These are phyloP conservation scores for Arachnomyces sp. DNA, from an alignment of 2,329 filamentous ascomycete genomes.

Conservation along the genomic window DNA sequence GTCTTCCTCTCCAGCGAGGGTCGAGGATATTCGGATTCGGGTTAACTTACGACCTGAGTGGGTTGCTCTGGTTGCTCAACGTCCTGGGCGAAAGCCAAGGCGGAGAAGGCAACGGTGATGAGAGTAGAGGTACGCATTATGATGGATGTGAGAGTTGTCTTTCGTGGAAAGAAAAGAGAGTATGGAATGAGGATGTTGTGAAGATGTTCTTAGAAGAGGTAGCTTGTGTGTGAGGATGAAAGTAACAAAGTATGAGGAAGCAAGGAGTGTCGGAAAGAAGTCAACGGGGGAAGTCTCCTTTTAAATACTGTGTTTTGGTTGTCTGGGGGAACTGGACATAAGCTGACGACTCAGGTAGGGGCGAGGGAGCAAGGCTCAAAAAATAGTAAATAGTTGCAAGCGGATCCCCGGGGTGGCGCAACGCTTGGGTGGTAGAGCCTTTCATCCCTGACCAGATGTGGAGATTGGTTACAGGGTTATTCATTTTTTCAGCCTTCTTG, in stretches of 20 bases:
- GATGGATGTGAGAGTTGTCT: not conserved
- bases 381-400: conserved; percentile 4
- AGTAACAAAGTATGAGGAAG: not conserved
- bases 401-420: not conserved
- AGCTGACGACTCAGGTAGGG: not conserved
- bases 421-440: too few relatives aligned
- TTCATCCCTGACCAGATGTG: too few relatives aligned
- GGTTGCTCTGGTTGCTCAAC: too few relatives aligned
- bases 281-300: conserved; percentile 1
- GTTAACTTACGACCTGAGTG: too few relatives aligned
- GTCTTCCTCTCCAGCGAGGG: too few relatives aligned
- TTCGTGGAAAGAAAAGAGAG: not conserved
- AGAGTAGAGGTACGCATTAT: conserved; percentile 13
- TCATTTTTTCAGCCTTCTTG: too few relatives aligned
- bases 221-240: too few relatives aligned
- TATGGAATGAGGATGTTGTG: not conserved
- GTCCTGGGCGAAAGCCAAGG: conserved; percentile 7
- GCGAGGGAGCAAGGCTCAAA: not conserved
- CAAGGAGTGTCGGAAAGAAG: not conserved
- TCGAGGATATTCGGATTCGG: too few relatives aligned
- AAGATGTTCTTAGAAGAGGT: too few relatives aligned
- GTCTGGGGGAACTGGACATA: conserved; percentile 2
- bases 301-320: conserved; percentile 1
- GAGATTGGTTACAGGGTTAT: too few relatives aligned
- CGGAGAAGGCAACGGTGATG: conserved; percentile 14